Evolutionary conservation across 257 asterid genomes (phyloP), one percentile per base, ranked within the genome.

Genomic region (Przewalskia tangutica): DNA sequence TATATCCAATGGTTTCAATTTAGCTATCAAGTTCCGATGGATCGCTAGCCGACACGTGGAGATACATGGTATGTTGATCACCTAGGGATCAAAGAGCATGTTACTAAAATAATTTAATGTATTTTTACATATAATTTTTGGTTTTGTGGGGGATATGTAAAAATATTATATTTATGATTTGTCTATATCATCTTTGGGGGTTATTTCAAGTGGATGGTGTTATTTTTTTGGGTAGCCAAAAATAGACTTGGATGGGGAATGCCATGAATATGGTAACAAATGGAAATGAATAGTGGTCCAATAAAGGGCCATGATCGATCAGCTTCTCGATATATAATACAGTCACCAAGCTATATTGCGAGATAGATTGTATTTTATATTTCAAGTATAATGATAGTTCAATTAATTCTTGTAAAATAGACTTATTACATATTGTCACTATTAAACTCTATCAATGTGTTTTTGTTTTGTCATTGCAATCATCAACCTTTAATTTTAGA

Each of bases 31-130:
- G 53, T 82, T 82, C 82, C 62, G 18, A 66, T 84, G 38, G 42
- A 83, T 88, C 59, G 44, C 27, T 23, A 53, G 23, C 0, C 8
- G 97, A 90, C 97, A 91, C 95, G 94, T 93, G 95, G 91, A 68
- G 17, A 53, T 77, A 66, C 82, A 83, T 82, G 67, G 77, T 80
- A 38, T 86, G 86, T 83, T 84, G 89, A 89, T 88, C 84, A 84
- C 86, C 58, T 89, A 64, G 86, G 93, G 97, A 92, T 92, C 98
- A 88, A 85, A 75, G 86, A 81, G 89, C 97, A 94, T 90, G 97
- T 90, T 92, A 86, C 92, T 87, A 85, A 83, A 84, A 86, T 86
- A 87, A 82, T 87, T 87, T 80, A 80, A 85, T 71, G 62, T 32
- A 65, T 65, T 82, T 81, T 63, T 23, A 50, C 4, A 3, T 38